Evolutionary conservation across 345 rosid genomes (phyloP).

Genomic region (Linum usitatissimum): DNA sequence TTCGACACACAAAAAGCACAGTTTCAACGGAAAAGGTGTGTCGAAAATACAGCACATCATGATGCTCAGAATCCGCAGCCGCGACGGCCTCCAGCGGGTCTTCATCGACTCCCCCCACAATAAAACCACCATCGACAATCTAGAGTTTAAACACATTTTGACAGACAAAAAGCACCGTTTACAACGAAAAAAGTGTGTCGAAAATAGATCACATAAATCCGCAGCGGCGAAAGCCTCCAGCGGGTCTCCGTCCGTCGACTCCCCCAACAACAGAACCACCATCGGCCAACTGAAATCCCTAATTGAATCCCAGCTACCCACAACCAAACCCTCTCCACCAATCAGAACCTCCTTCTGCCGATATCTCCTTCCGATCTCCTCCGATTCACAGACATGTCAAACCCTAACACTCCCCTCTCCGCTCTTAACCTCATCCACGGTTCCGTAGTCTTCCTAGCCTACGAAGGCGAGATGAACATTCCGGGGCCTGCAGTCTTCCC

Average conservation of each 20-base stretch:
- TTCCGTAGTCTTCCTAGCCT: slow-evolving; percentile 58
- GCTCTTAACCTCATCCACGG: slow-evolving; percentile 60
- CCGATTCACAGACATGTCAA: slow-evolving; percentile 56
- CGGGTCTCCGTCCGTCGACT: slow-evolving; percentile 54
- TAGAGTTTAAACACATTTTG: no score
- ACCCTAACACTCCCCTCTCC: slow-evolving; percentile 42
- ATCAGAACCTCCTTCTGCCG: slow-evolving; percentile 57
- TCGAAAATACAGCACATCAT: no score
- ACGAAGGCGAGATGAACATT: slow-evolving; percentile 67
- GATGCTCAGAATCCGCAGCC: no score
- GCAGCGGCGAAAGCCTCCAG: slow-evolving; percentile 91
- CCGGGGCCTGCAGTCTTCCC: slow-evolving; percentile 58
- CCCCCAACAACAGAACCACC: slow-evolving; percentile 36
- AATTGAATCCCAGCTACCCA: slow-evolving; percentile 54
- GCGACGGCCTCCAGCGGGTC: no score
- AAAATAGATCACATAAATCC: no score
- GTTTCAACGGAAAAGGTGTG: no score
- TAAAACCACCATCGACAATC: no score
- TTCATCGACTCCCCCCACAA: no score
- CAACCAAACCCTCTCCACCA: slow-evolving; percentile 67
- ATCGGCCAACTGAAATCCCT: slow-evolving; percentile 57
- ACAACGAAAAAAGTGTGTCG: no score
- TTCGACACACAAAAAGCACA: no score
- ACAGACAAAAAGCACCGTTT: no score
- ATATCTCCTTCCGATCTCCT: slow-evolving; percentile 46